Base-by-base conservation (phyloP, 805 yeast genomes). In the Nakazawaea laoshanensis region DNA sequence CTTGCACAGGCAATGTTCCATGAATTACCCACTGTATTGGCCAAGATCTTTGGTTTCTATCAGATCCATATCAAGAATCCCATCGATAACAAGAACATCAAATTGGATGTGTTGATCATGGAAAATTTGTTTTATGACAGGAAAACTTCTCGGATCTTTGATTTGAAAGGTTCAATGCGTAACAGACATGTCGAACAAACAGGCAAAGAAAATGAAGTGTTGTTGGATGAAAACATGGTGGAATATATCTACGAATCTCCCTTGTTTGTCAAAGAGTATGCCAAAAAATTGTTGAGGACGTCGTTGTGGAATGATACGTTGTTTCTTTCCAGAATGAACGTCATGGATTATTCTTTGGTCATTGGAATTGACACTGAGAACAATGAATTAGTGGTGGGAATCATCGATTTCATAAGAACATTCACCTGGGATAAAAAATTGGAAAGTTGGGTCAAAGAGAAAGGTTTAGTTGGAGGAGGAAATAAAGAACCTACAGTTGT, bases 371-470 rank as follows among this genome's bases (percentile, higher is more conserved):
- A 92, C 50, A 61, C 66, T 8, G 68, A 72, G 15, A 70, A 70
- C 41, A 68, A 70, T 32, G 78, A 78, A 35, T 63, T 92, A 23
- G 86, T 87, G 13, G 95, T 88, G 10, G 99, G 99, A 3, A 88
- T 92, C 25, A 88, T 92, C 40, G 85, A 92, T 54, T 92, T 94
- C 64, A 77, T 92, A 27, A 60, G 99, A 38, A 87, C 98, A 0
- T 92, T 89, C 48, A 92, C 99, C 0, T 92, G 99, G 99, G 99
- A 92, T 49, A 92, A 92, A 56, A 92, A 88, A 55, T 73, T 92
- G 18, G 99, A 92, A 53, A 87, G 94, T 52, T 92, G 98, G 98
- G 98, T 92, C 23, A 92, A 92, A 52, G 98, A 94, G 36, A 82
- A 85, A 47, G 88, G 89, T 1, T 63, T 92, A 23, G 95, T 89